Base-by-base conservation (phyloP, 208 protist genomes). In the Crithidia bombi region DNA sequence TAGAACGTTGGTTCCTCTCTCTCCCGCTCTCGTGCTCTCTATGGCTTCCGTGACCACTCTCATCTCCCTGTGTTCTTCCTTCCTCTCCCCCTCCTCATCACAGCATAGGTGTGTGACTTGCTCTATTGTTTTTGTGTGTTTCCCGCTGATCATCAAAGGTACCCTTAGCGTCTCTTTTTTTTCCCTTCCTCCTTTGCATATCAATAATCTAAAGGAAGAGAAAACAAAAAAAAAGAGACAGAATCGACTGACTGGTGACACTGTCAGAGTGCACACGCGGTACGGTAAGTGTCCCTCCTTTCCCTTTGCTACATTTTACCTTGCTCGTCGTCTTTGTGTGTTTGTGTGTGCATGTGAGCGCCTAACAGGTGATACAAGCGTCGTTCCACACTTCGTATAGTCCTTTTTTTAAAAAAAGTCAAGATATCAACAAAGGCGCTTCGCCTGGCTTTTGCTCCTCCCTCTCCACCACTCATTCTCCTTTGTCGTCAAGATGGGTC, bases 401-500 rank as follows among this genome's bases (percentile, higher is more conserved):
- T 56, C 26, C 38, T 69, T 38, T 51, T 30, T 69, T 30, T 36
- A 12, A 54, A 17, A 33, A 17, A 61, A 6, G 25, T 28, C 2
- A 23, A 44, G 17, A 50, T 28, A 15, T 50, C 59, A 35, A 65
- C 35, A 72, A 17, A 6, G 36, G 36, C 36, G 15, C 41, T n/a
- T 25, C 15, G 26, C 15, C 3, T 21, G 28, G 32, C 50, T n/a
- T 50, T 6, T 50, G n/a, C 17, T 25, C 44, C 21, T 23, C 10
- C 5, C 10, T 23, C 50, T 43, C 11, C 30, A 12, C 17, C 50
- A 50, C 43, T 21, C 33, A 12, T 51, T 35, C n/a, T 39, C 17
- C 14, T 5, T 52, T 55, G 5, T 66, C 38, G 69, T 32, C 49
- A 75, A 54, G 52, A 95, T 95, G 90, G 90, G 90, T 64, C 43